Conservation (phyloP, 495 filamentous ascomycete species). For the Hypoxylon trugodes region DNA sequence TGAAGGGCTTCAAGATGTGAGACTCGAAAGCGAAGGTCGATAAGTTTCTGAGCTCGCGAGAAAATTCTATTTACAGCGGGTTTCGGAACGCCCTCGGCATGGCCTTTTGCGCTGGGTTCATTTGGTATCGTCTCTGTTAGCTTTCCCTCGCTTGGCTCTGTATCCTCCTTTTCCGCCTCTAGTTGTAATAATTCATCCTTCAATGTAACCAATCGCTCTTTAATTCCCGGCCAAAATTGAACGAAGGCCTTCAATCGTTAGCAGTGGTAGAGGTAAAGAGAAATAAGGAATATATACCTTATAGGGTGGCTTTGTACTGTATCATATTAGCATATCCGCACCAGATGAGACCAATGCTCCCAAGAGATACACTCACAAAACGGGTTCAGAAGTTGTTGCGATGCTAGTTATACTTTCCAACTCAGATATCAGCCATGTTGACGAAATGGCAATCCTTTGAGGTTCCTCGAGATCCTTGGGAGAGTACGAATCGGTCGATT, state of each 20-base stretch:
- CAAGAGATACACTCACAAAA: background rate
- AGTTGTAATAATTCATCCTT: background rate
- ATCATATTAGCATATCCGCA: background rate
- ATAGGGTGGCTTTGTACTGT: slow-evolving; percentile 7
- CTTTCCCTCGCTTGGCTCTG: background rate
- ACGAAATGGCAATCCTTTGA: slow-evolving; percentile 1
- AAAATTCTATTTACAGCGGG: no score
- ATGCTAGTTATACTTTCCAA: background rate
- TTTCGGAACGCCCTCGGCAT: no score
- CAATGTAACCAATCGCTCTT: background rate
- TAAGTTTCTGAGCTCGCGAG: no score
- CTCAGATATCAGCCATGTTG: background rate
- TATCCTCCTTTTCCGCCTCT: background rate
- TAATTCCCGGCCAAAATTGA: slow-evolving; percentile 2
- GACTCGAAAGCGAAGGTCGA: slow-evolving; percentile 1
- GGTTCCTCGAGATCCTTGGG: background rate
- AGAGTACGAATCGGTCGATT: background rate
- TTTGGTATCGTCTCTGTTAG: background rate
- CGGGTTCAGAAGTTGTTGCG: background rate
- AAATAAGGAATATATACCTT: background rate
- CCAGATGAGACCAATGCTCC: background rate
- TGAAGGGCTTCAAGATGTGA: slow-evolving; percentile 22
- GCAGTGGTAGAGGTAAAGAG: background rate
- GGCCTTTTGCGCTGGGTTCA: background rate
- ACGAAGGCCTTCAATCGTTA: background rate